Base-by-base conservation (phyloP, 2,329 filamentous ascomycete genomes). In the Aureobasidium uvarum region DNA sequence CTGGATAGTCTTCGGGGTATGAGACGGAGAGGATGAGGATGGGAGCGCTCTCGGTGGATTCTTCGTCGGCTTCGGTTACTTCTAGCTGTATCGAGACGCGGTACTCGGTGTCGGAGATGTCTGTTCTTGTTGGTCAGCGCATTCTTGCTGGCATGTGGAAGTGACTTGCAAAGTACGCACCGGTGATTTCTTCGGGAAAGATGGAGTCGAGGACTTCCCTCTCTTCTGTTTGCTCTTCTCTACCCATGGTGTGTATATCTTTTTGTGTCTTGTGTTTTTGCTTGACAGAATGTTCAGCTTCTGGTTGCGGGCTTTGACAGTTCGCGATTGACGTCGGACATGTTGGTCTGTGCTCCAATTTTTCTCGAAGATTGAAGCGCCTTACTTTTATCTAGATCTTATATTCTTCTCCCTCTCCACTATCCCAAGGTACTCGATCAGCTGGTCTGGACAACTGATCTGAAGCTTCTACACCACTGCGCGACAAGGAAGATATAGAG, bases 161-260 rank as follows among this genome's bases (percentile, higher is more conserved):
- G 2, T 25, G 25, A 25, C 25, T 25, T 25, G 25, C 25, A 25
- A 18, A 28, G 5, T 51, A 69, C 77, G 55, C 74, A 94, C 92
- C 90, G 84, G 89, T 94, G 71, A 99, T 96, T 80, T 99, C 95
- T 67, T 99, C 94, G 1, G 95, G 92, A 72, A 98, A 99, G 74
- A 99, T 99, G 67, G 94, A 97, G 75, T 96, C 92, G 75, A 99
- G 91, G 72, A 99, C 94, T 78, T 99, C 95, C 68, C 93, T 89
- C 84, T 99, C 95, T 80, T 99, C 95, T 70, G 88, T 81, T 78
- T 99, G 95, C 67, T 99, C 95, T 83, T 98, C 94, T 66, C 76
- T 71, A 31, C 81, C 81, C 81, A 83, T 83, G 28, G 64, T 39
- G 41, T 65, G 20, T 60, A 28, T 33, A 18, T n/a, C 20, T 16